Percentiles rank a stretch among this genome's conserved stretches.
Conservation (phyloP, 177 flowering plant species). For the Telopea speciosissima region DNA sequence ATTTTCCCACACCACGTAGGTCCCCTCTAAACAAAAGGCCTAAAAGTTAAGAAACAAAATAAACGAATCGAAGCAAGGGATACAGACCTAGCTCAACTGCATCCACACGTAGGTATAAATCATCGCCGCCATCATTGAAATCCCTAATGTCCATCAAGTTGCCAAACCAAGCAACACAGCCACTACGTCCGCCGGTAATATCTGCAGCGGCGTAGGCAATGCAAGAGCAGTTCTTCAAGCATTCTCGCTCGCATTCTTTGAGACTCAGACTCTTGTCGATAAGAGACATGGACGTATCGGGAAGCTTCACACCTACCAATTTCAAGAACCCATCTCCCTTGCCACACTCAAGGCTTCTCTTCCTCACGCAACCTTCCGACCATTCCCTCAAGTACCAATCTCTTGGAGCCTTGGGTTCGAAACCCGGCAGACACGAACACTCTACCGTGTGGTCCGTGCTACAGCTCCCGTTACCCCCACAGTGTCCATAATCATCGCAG, state of each 20-base stretch:
- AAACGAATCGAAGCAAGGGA: neutral
- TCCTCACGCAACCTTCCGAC: neutral
- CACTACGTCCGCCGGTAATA: neutral
- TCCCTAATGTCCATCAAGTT: neutral
- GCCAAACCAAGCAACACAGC: neutral
- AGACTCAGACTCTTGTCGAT: neutral
- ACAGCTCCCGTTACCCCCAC: neutral
- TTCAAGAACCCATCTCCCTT: slow-evolving; percentile 1
- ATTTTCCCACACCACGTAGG: too few species aligned
- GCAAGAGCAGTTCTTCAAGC: neutral
- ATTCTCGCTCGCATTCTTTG: neutral
- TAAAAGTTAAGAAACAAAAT: neutral
- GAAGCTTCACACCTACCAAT: neutral
- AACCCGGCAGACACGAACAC: neutral
- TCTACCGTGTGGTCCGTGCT: neutral
- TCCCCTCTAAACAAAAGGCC: too few species aligned
- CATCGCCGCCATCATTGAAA: neutral
- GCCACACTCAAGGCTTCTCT: neutral
- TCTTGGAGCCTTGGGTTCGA: neutral
- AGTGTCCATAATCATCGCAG: neutral
- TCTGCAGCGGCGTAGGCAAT: neutral
- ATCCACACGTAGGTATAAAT: slow-evolving; percentile 1
- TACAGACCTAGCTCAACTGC: neutral
- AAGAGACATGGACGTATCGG: neutral
- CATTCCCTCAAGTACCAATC: neutral